Evolutionary conservation across 768 basidiomycete species (phyloP).

Genomic region (Tulasnella sp.): DNA sequence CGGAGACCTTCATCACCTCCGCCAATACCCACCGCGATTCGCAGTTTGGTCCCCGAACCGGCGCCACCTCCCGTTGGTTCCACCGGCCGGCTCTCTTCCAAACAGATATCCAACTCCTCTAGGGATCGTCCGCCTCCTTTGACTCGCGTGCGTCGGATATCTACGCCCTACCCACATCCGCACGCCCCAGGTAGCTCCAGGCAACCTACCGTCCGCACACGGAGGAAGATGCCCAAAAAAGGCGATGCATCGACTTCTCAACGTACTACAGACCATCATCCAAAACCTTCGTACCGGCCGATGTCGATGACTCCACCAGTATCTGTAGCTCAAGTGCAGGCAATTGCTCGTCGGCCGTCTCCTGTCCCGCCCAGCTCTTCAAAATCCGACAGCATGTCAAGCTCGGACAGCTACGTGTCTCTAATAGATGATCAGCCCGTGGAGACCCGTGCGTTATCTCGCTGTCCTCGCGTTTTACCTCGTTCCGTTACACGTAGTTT

Average conservation of each 20-base stretch:
- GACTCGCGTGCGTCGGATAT: background rate
- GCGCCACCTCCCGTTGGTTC: background rate
- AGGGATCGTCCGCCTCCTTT: background rate
- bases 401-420: conserved; percentile 1
- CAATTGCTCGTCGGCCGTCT: background rate
- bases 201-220: background rate
- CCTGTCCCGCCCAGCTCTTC: background rate
- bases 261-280: no score
- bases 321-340: background rate
- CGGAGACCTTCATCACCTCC: no score
- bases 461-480: background rate
- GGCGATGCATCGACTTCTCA: background rate
- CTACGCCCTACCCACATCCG: background rate
- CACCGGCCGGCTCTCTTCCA: background rate
- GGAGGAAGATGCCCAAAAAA: background rate
- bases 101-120: conserved; percentile 1
- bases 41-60: no score
- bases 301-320: background rate
- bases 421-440: background rate
- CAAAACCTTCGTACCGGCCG: background rate
- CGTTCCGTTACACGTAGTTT: background rate
- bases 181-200: background rate
- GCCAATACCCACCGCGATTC: no score
- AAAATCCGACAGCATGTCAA: background rate
- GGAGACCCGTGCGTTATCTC: background rate